Evolutionary conservation across 2,329 filamentous ascomycete species (phyloP).

Genomic region (Neofusicoccum umdonicola): DNA sequence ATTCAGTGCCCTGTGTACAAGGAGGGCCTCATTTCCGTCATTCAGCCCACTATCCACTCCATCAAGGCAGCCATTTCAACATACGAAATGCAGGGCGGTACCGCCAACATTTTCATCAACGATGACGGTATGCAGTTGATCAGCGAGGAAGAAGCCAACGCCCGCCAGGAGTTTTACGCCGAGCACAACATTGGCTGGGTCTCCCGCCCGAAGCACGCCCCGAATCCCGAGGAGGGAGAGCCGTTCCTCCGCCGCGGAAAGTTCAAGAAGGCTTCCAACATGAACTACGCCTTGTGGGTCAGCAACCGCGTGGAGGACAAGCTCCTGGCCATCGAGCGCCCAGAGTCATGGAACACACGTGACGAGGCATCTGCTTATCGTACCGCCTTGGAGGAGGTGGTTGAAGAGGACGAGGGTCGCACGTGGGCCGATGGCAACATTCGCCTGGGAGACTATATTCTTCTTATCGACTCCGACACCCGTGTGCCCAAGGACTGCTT

Average conservation of each 20-base stretch:
- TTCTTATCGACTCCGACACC: slow-evolving; percentile 67
- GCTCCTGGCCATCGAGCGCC: slow-evolving; percentile 41
- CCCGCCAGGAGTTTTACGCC: slow-evolving; percentile 48
- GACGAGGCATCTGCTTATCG: slow-evolving; percentile 25
- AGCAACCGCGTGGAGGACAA: slow-evolving; percentile 62
- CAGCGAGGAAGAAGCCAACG: slow-evolving; percentile 42
- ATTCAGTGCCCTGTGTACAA: slow-evolving; percentile 89
- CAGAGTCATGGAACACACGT: slow-evolving; percentile 31
- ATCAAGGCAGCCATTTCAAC: slow-evolving; percentile 52
- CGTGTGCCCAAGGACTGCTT: slow-evolving; percentile 75
- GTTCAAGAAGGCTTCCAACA: slow-evolving; percentile 22
- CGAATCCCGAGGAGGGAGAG: slow-evolving; percentile 11
- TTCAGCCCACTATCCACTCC: slow-evolving; percentile 4
- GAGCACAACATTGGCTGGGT: slow-evolving; percentile 52
- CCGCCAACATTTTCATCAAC: slow-evolving; percentile 66
- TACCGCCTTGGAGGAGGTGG: slow-evolving; percentile 55
- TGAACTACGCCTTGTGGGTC: slow-evolving; percentile 67
- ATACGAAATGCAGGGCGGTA: slow-evolving; percentile 56
- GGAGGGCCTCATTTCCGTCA: slow-evolving; percentile 66
- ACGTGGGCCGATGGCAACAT: slow-evolving; percentile 85
- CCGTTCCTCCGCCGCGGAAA: slow-evolving; percentile 33
- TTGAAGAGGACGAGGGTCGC: slow-evolving; percentile 60
- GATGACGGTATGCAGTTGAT: slow-evolving; percentile 67
- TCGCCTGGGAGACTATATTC: slow-evolving; percentile 78
- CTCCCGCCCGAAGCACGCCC: slow-evolving; percentile 44